phyloP scores from a whole-genome alignment of 257 asterid species.

The Phtheirospermum japonicum region DNA sequence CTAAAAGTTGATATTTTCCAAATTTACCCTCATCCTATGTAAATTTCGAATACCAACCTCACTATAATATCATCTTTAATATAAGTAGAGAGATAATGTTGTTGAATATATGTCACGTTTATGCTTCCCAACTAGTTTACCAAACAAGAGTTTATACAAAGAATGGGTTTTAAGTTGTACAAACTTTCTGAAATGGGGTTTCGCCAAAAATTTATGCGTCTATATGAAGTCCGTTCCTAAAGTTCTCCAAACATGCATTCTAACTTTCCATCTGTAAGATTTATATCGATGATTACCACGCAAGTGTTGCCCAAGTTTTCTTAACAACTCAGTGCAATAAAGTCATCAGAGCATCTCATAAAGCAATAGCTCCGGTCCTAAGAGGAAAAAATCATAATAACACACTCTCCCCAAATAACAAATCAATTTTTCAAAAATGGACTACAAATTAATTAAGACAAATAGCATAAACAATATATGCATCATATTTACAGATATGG shows the following conservation, averaged over 20 bases:
- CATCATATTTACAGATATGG: not conserved
- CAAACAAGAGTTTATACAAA: not conserved
- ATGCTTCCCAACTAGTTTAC: not conserved
- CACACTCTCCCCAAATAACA: constrained; percentile 4
- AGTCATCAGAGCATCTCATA: constrained; percentile 6
- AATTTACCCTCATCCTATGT: too few species aligned
- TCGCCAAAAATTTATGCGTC: not conserved
- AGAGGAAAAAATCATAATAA: constrained; percentile 14
- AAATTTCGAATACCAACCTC: not conserved
- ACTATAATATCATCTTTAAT: not conserved
- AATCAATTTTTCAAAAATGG: constrained; percentile 12
- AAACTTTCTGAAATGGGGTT: not conserved
- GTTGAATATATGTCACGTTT: not conserved
- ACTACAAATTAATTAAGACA: not conserved
- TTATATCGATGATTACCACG: constrained; percentile 12
- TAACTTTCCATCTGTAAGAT: not conserved
- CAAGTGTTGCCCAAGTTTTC: not conserved
- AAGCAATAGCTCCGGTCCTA: constrained; percentile 1
- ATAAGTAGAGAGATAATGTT: not conserved
- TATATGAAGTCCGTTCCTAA: not conserved
- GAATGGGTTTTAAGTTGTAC: not conserved
- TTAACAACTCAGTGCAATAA: not conserved
- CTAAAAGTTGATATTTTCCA: not conserved
- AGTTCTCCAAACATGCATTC: not conserved
- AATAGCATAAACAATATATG: not conserved